Conservation (phyloP, 2,329 filamentous ascomycete genomes). For the Calonectria fujianensis region DNA sequence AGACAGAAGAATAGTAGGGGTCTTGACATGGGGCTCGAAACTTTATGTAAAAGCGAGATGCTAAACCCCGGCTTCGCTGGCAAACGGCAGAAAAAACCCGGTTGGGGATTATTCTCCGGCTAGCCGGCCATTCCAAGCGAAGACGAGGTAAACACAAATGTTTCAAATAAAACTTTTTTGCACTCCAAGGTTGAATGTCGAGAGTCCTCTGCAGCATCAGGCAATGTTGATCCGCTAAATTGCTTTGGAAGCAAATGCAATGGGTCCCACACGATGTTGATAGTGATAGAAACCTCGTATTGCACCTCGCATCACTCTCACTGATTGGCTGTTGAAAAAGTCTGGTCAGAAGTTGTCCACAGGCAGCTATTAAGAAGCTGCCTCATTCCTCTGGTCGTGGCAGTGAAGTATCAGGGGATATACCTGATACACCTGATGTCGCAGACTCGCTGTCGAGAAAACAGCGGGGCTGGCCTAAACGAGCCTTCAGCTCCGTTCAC, state of each 20-base stretch:
- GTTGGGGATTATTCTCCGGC: conserved; percentile 2
- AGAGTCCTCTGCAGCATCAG: background rate
- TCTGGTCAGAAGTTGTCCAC: background rate
- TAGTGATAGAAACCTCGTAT: background rate
- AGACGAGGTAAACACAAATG: conserved; percentile 9
- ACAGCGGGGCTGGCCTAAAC: conserved; percentile 15
- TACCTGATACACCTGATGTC: conserved; percentile 28
- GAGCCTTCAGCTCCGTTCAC: background rate
- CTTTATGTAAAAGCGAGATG: conserved; percentile 24
- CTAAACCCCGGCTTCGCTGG: background rate
- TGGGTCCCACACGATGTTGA: background rate
- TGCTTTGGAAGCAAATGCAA: background rate
- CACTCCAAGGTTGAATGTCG: background rate
- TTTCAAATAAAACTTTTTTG: background rate
- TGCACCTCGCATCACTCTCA: background rate
- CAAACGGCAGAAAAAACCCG: background rate
- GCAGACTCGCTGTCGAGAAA: conserved; percentile 7
- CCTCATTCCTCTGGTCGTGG: background rate
- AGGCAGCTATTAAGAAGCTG: background rate
- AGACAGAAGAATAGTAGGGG: conserved; percentile 31
- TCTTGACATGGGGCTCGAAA: conserved; percentile 35
- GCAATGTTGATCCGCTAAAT: background rate
- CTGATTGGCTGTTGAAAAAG: no score
- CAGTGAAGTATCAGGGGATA: background rate
- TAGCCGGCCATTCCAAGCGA: background rate